Base-by-base conservation (phyloP, 2,329 filamentous ascomycete genomes). In the Zymoseptoria brevis region DNA sequence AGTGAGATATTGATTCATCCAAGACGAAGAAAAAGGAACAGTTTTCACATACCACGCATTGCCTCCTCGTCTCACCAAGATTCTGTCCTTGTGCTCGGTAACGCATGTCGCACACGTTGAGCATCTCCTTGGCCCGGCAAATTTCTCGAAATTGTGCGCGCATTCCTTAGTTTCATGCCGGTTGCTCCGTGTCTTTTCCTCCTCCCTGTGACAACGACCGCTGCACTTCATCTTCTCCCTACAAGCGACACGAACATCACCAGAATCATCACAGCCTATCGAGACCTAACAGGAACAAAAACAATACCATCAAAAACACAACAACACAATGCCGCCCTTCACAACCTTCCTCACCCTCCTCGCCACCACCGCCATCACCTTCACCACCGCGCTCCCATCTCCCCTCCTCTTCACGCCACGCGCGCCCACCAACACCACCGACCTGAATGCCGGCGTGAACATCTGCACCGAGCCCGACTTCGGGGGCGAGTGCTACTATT, bases 371-470 rank as follows among this genome's bases (percentile, higher is more conserved):
- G 22, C 22, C 51, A 53, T 29, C 8, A 19, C 35, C 16, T 45
- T 45, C 35, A 45, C 35, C 35, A 45, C 35, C 51, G 51, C 51
- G 4, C 51, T 53, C 13, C 51, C 51, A 19, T 29, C 22, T 53
- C 3, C 29, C 13, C 51, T 16, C 57, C 57, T 19, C 16, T 16
- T 45, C 50, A 50, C 57, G 16, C 55, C 55, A 24, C 54, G 57
- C 24, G 41, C 41, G 1, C 29, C 30, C 8, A 8, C 51, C 59
- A 64, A 57, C 48, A 55, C 45, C 41, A 60, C 54, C 45, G n/a
- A 53, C 24, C 48, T 52, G 22, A 54, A 45, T 22, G 62, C 64
- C 50, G 61, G 77, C 57, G 73, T 74, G 2, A n/a, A 72, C 64
- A 51, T 61, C 49, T 67, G 66, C 60, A 64, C 64, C 16, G 60